Evolutionary conservation across 108 stramenopile species (phyloP).

Genomic region (Nannochloropsis salina): DNA sequence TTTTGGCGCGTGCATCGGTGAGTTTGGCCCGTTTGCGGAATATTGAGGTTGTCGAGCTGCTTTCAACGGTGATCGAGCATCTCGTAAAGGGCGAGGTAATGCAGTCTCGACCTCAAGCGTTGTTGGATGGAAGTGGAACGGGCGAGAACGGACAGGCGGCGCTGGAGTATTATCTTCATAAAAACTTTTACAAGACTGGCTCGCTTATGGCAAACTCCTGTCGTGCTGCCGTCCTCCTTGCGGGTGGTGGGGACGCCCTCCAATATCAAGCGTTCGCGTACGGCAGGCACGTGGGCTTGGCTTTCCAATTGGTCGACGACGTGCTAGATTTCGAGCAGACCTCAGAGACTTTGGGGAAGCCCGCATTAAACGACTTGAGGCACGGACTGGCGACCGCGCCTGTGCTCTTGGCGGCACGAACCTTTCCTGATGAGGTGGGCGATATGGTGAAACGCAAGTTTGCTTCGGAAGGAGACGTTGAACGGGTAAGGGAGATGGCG

Average conservation of each 20-base stretch:
- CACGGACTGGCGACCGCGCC: constrained; percentile 93
- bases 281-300: constrained; percentile 93
- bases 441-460: constrained; percentile 81
- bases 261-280: constrained; percentile 69
- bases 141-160: constrained; percentile 27
- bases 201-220: constrained; percentile 95
- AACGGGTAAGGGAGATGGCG: constrained; percentile 38
- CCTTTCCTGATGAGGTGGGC: constrained; percentile 56
- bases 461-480: constrained; percentile 73
- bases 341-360: constrained; percentile 75
- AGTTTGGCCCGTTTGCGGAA: constrained; percentile 83
- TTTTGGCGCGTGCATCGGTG: constrained; percentile 89
- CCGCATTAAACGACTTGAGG: constrained; percentile 79
- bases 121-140: constrained; percentile 1
- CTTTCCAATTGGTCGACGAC: constrained; percentile 97
- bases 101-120: constrained; percentile 56
- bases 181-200: constrained; percentile 96
- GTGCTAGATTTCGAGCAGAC: constrained; percentile 91
- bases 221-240: constrained; percentile 79
- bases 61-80: constrained; percentile 96
- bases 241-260: constrained; percentile 55
- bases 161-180: constrained; percentile 71
- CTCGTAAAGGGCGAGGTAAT: constrained; percentile 94
- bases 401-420: constrained; percentile 83
- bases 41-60: constrained; percentile 86